Base-by-base conservation (phyloP, 352 stramenopile genomes). In the Chloridella minuta region DNA sequence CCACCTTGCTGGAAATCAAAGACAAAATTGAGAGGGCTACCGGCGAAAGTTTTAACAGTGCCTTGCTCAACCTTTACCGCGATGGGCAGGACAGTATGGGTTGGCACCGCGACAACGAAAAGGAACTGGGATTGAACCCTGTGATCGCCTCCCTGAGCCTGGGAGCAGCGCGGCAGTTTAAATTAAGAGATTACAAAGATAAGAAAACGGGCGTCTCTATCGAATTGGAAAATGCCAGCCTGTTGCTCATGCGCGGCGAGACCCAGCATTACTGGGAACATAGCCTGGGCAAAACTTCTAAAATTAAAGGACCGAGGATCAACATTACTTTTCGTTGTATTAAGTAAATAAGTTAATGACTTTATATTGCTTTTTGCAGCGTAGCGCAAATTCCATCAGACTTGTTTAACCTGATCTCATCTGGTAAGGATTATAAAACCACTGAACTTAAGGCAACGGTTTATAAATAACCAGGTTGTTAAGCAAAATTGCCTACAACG, bases 161-260 rank as follows among this genome's bases (percentile, higher is more conserved):
- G n/a, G 40, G 40, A 18, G 40, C 40, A 18, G n/a, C 40, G 10
- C 40, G 40, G n/a, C 10, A 10, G 10, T 66, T 66, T n/a, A 66
- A 66, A 66, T n/a, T 66, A 10, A 66, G 40, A 66, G n/a, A 66
- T 66, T 66, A 66, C n/a, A 66, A 66, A 66, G n/a, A 66, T 66
- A 66, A 66, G n/a, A 66, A 66, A n/a, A n/a, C 10, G 10, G 10
- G n/a, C 10, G 40, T 66, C 40, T 66, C 40, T 66, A 18, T 66
- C 10, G 40, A 66, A 66, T 66, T 66, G n/a, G 40, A 10, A 18
- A n/a, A n/a, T 66, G 40, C 10, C 10, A 66, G 40, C n/a, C n/a
- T 66, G 40, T 66, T 66, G n/a, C 10, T n/a, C 40, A 66, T 66
- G 40, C 40, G 10, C 40, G 40, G 40, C 10, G 40, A 66, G n/a